These are phyloP conservation scores for Adansonia grandidieri DNA, from an alignment of 441 rosid genomes.

Conservation along the genomic window DNA sequence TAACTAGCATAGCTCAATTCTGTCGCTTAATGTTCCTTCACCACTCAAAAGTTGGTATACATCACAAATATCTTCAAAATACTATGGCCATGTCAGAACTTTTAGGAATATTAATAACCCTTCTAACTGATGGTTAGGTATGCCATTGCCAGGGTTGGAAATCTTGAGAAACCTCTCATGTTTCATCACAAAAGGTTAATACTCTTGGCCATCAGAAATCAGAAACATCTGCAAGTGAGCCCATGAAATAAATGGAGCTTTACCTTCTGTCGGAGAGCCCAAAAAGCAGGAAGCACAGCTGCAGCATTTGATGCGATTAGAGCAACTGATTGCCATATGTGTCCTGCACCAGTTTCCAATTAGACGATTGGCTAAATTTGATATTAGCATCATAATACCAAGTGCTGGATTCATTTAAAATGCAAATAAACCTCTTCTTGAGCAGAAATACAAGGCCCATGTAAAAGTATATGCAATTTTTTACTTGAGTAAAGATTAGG, in stretches of 20 bases:
- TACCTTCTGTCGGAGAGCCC: conserved; percentile 92
- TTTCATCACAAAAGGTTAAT: conserved; percentile 15
- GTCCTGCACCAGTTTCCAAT: conserved; percentile 60
- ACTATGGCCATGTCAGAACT: neutral
- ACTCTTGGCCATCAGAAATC: neutral
- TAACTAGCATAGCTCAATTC: neutral
- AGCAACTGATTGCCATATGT: conserved; percentile 77
- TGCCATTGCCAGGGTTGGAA: neutral
- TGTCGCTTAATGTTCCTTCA: neutral
- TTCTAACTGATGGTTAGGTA: neutral
- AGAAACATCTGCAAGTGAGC: neutral
- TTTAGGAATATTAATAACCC: neutral
- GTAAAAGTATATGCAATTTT: neutral
- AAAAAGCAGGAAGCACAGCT: conserved; percentile 87
- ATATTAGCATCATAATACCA: conserved; percentile 21
- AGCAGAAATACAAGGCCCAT: neutral
- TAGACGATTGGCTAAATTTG: conserved; percentile 33
- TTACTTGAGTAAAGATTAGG: neutral
- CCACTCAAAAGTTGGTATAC: neutral
- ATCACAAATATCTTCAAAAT: neutral
- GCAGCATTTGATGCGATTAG: conserved; percentile 91
- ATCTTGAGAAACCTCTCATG: conserved; percentile 7
- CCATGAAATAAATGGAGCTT: conserved; percentile 23
- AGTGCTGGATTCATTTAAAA: conserved; percentile 16
- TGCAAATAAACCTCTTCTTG: conserved; percentile 19